Conservation (phyloP, 805 yeast species). For the Kodamaea laetipori region DNA sequence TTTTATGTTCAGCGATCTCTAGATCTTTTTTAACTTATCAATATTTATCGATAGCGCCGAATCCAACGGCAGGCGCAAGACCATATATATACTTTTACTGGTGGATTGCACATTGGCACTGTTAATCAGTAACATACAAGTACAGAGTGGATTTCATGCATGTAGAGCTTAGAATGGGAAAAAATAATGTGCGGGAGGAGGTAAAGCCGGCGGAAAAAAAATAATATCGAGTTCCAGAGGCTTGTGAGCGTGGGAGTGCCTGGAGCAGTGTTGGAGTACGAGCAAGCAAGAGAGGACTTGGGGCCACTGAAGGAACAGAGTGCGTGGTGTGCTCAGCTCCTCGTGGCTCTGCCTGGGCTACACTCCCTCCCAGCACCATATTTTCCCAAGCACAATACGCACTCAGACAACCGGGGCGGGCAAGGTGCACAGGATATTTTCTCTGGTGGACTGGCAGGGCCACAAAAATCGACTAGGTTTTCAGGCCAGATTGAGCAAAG, state of each 20-base stretch:
- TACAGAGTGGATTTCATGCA: slow-evolving; percentile 5
- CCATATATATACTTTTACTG: slow-evolving; percentile 3
- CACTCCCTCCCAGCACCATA: not conserved
- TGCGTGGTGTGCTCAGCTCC: too few species aligned
- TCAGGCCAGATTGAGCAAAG: too few species aligned
- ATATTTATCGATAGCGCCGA: too few species aligned
- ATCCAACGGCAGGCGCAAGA: too few species aligned
- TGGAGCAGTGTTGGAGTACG: too few species aligned
- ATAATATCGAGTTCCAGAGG: not conserved
- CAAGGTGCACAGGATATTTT: slow-evolving; percentile 9
- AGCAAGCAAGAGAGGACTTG: too few species aligned
- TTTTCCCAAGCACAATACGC: slow-evolving; percentile 2
- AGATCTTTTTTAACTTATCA: too few species aligned
- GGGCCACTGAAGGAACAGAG: too few species aligned
- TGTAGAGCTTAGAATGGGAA: slow-evolving; percentile 1
- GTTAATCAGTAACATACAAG: slow-evolving; percentile 2
- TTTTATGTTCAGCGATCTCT: too few species aligned
- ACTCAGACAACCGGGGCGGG: slow-evolving; percentile 9
- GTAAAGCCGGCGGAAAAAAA: not conserved
- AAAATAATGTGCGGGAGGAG: not conserved
- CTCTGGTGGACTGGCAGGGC: not conserved
- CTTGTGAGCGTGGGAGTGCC: too few species aligned
- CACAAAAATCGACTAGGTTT: not conserved
- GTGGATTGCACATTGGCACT: slow-evolving; percentile 2
- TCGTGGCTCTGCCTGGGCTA: too few species aligned